Evolutionary conservation across 2,329 filamentous ascomycete genomes (phyloP), one percentile per base, ranked within the genome.

Genomic region (Leptosphaerulina australis): DNA sequence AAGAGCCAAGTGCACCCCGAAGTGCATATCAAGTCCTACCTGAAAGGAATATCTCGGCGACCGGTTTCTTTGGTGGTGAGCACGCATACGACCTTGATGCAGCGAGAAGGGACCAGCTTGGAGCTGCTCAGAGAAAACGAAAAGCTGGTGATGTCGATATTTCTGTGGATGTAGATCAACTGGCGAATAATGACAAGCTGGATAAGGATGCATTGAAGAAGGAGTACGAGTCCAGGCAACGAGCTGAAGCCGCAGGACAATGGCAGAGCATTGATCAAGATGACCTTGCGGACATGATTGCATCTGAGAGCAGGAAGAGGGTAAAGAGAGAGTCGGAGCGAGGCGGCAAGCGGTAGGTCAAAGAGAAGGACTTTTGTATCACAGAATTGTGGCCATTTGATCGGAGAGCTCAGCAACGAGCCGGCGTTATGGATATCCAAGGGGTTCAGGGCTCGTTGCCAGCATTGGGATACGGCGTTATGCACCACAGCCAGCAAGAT

Each of bases 61-160:
- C 92, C 62, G 94, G 94, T 35, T 97, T 99, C 83, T 97, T 99
- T 70, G 94, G 94, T 62, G 92, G 90, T 63, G 93, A 97, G 70
- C 88, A 91, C 67, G 88, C 88, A 12, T 99, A 99, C 75, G 92
- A 99, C 74, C 82, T 99, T 55, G 87, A 81, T 55, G 84, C 77
- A 57, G 79, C 77, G 24, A 72, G 58, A 45, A 63, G 62, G 47
- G 71, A 69, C 56, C 83, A 95, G 2, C 83, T 99, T 3, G 94
- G 92, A 9, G 90, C 95, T 85, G 91, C 47, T 81, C 79, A 90
- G 65, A 84, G 91, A 66, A 99, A 97, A 84, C 68, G 78, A 28
- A 96, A 97, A 82, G 92, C 89, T 3, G 94, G 93, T 30, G 94
- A 99, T 70, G 83, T 99, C 18, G 94, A 99, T 62, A 88, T 97